phyloP scores from a whole-genome alignment of 2,329 filamentous ascomycete species.

The Mycocentrospora acerina region DNA sequence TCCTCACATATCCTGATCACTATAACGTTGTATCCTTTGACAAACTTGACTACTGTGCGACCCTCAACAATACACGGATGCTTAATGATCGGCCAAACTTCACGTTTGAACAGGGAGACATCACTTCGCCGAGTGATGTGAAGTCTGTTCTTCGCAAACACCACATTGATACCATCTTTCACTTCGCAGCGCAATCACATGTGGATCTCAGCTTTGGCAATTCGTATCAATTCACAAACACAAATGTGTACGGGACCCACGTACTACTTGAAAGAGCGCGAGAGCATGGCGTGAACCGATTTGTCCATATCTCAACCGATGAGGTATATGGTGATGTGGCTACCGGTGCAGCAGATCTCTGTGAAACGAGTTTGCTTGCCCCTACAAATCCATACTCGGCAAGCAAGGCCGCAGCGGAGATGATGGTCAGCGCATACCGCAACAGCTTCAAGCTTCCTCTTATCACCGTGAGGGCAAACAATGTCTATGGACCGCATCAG shows the following conservation, averaged over 20 bases:
- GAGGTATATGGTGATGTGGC: constrained; percentile 83
- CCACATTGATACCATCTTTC: constrained; percentile 76
- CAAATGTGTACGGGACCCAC: constrained; percentile 83
- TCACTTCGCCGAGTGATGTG: constrained; percentile 70
- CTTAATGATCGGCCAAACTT: constrained; percentile 72
- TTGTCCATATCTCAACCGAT: constrained; percentile 82
- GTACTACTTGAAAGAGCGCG: constrained; percentile 76
- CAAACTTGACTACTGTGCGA: constrained; percentile 81
- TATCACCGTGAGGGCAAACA: constrained; percentile 80
- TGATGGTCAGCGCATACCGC: constrained; percentile 83
- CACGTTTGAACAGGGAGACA: constrained; percentile 76
- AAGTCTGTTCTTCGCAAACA: constrained; percentile 69
- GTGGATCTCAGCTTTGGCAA: constrained; percentile 82
- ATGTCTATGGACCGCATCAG: constrained; percentile 83
- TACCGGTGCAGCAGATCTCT: constrained; percentile 68
- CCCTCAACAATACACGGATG: constrained; percentile 74
- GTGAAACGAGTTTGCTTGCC: constrained; percentile 72
- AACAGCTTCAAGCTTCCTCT: constrained; percentile 79
- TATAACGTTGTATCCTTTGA: constrained; percentile 84
- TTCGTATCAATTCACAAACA: constrained; percentile 77
- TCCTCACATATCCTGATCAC: constrained; percentile 68
- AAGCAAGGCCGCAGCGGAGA: constrained; percentile 79
- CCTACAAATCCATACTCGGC: constrained; percentile 83
- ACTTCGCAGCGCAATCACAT: constrained; percentile 84
- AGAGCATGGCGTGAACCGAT: constrained; percentile 68